Evolutionary conservation across 164 flowering plant species (phyloP), one percentile per base, ranked within the genome.

Genomic region (Dillenia suffruticosa): DNA sequence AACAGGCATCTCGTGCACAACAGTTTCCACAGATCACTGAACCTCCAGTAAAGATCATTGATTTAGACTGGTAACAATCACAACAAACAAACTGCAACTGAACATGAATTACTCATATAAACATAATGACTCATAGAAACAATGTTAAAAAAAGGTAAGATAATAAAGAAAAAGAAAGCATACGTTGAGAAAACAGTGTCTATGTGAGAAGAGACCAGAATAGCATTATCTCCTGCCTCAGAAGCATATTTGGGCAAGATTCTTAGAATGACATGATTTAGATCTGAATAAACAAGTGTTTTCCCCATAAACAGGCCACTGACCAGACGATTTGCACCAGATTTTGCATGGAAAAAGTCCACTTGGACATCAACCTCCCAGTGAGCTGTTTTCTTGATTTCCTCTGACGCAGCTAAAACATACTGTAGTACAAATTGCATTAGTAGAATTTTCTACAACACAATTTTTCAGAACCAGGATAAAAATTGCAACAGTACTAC

Each of bases 351-450:
- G 70, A 94, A 94, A 58, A 73, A 44, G 51, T 91, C 97, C 65
- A 91, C 84, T 69, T 94, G 70, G 47, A 94, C 94, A 74, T 89
- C 88, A 69, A 88, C 99, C 74, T 89, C 99, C 93, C 96, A 86
- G 64, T 91, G 97, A 66, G 96, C 87, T 7, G 49, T 76, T 68
- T 82, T 74, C 82, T 83, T 91, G 16, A 94, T 84, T 48, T 76
- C 74, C 50, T 88, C 85, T 15, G 89, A 49, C 52, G 64, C 85
- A 55, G 67, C 74, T 72, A 76, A 73, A 59, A 94, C 94, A 81
- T 91, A 88, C 99, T 94, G 78, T 9, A 16, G 67, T 2, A 44
- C 26, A 61, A 32, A 32, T 32, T 32, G 40, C 40, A 32, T 32
- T 32, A 32, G 40, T 5, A 32, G 40, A 32, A 32, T 32, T 32